Base-by-base conservation (phyloP, 768 basidiomycete species). In the Mycena alexandri region DNA sequence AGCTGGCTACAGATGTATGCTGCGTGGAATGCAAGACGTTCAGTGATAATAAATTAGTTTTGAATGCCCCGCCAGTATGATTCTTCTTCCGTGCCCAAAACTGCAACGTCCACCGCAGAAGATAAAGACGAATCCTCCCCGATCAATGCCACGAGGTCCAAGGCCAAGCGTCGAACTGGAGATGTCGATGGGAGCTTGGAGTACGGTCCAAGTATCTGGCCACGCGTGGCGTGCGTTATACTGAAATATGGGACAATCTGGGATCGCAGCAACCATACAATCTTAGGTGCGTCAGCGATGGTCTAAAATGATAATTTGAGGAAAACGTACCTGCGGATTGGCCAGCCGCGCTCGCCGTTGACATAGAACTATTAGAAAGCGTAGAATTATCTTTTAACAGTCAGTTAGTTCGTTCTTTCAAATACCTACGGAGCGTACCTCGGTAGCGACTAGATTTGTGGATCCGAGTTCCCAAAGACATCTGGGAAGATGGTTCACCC, bases 381-480 rank as follows among this genome's bases (percentile, higher is more conserved):
- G 83, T 25, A 94, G 75, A 46, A 94, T 86, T 17, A 78, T 79
- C 87, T 90, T n/a, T 59, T 38, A 16, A 53, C 65, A 25, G 52
- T 33, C 56, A 24, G 14, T 38, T 14, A 38, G 38, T 38, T 2
- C 5, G 3, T 38, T 14, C 2, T 38, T 38, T 2, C 3, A 38
- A 38, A 38, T 11, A 38, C 11, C 24, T 59, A 46, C 24, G 52
- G 33, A 38, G 47, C 82, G 70, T 56, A 93, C 94, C 85, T 93
- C 89, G 0, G 90, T 89, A 5, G 85, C 79, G 1, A 77, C 71
- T 19, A 85, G 75, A 74, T 93, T 87, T 59, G 78, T 85, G 12
- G 77, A 78, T 4, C 91, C 91, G 12, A 92, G 77, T 76, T 98
- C 96, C 96, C 96, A 98, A 5, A 98, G 81, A 8, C 85, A 84